Evolutionary conservation across 176 grass and related monocot species (phyloP), one percentile per base, ranked within the genome.

Genomic region (Otatea glauca): DNA sequence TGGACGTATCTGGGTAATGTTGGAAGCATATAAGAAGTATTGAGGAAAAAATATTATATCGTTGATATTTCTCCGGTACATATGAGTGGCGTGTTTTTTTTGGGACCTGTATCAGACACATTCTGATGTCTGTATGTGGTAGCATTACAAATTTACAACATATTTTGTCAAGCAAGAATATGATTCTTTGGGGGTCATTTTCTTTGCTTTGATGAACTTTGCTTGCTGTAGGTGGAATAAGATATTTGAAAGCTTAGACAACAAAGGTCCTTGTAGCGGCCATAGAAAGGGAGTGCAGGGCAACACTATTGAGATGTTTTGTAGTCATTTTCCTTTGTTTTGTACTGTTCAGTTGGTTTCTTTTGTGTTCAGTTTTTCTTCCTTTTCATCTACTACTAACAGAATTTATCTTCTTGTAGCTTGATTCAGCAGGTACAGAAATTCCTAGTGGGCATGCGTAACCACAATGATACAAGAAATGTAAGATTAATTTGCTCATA

Each of bases 351-450:
- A 61, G 72, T 79, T 64, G 6, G 29, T 80, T 82, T 70, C 24
- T 70, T 39, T 35, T 56, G 37, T 39, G 12, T 74, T 75, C 38
- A n/a, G 5, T 70, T 78, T 48, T 71, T 77, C 60, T 68, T 51
- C 39, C 48, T 51, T 85, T 83, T 39, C 16, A 62, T 83, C 27
- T 41, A 62, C 48, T 24, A 29, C 29, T 75, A 64, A 81, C 42
- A 56, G 81, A 43, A 37, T 77, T 68, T 77, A 78, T 79, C 53
- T 90, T 92, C 50, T 84, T 94, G 51, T 92, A 98, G 93, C 58
- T 91, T 98, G 79, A 91, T 96, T 90, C 89, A 99, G 73, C 93
- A 94, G 76, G 75, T 90, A 56, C 91, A 99, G 25, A 92, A 91
- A 66, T 88, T 94, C 78, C 85, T 96, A 24, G 62, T 89, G 47